Evolutionary conservation across 768 basidiomycete species (phyloP).

Genomic region (Cystofilobasidium macerans): DNA sequence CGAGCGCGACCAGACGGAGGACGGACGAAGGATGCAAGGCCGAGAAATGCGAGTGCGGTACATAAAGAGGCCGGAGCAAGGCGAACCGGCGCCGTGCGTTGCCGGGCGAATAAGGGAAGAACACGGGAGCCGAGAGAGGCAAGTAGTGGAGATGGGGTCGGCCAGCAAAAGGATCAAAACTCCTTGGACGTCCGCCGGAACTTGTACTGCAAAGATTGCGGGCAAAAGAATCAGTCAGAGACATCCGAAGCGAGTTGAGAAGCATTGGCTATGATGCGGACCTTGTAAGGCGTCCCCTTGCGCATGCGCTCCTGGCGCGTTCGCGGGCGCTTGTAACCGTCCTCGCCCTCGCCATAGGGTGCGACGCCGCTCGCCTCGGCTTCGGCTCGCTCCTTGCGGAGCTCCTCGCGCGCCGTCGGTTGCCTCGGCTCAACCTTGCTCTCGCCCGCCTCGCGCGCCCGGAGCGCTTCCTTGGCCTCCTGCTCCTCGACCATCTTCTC

Average conservation of each 20-base stretch:
- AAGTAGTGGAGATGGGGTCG: too few relatives aligned
- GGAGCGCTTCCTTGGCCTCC: neutral
- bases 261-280: neutral
- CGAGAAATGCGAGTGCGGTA: too few relatives aligned
- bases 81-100: too few relatives aligned
- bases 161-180: too few relatives aligned
- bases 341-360: conserved; percentile 21
- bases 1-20: too few relatives aligned
- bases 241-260: neutral
- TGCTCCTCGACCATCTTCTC: neutral
- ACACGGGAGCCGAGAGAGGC: too few relatives aligned
- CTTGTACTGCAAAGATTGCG: conserved; percentile 15
- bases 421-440: neutral
- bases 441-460: neutral
- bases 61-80: too few relatives aligned
- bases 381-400: conserved; percentile 4
- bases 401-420: conserved; percentile 5
- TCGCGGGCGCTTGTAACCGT: conserved; percentile 20
- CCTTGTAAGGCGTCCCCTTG: conserved; percentile 24
- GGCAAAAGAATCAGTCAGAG: neutral
- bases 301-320: conserved; percentile 21
- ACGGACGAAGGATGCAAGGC: too few relatives aligned
- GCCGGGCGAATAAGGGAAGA: too few relatives aligned
- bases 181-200: conserved; percentile 23
- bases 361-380: conserved; percentile 10